Evolutionary conservation across 2,329 filamentous ascomycete species (phyloP).

Genomic region (Fonsecaea pugnacius): DNA sequence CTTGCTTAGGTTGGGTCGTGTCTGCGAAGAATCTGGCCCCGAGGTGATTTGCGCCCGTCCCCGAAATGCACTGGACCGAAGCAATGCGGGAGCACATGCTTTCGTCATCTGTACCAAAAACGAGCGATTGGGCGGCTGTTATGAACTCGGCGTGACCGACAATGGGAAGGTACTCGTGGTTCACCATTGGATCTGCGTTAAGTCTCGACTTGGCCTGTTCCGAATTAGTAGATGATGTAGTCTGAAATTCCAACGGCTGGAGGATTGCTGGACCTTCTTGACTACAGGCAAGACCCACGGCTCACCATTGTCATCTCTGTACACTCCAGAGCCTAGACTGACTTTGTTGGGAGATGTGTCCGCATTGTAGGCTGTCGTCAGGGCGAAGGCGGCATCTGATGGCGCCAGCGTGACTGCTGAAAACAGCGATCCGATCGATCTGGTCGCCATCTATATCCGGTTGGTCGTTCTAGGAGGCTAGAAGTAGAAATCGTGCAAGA

Average conservation of each 20-base stretch:
- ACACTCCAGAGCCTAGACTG: conserved; percentile 48
- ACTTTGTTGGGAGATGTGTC: conserved; percentile 44
- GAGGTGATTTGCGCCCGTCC: conserved; percentile 90
- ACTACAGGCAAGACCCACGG: conserved; percentile 47
- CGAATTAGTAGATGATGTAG: not conserved
- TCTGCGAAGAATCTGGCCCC: conserved; percentile 87
- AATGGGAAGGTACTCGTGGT: conserved; percentile 98
- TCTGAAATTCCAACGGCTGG: not conserved
- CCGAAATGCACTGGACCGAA: conserved; percentile 95
- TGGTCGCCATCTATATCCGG: not conserved
- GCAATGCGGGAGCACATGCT: conserved; percentile 66
- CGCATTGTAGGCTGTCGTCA: conserved; percentile 37
- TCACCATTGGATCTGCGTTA: conserved; percentile 75
- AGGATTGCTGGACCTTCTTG: not conserved
- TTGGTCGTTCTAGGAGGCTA: no score
- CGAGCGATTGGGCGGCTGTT: conserved; percentile 81
- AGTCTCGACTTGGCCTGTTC: conserved; percentile 80
- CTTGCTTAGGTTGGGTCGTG: conserved; percentile 74
- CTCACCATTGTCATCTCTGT: conserved; percentile 45
- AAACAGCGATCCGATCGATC: conserved; percentile 37
- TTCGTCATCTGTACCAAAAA: conserved; percentile 60
- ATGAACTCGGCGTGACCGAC: conserved; percentile 83
- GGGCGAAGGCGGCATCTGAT: conserved; percentile 62
- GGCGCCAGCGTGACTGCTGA: conserved; percentile 50
- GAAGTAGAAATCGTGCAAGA: no score